phyloP scores from a whole-genome alignment of 306 rosid species.

The Styphnolobium japonicum region DNA sequence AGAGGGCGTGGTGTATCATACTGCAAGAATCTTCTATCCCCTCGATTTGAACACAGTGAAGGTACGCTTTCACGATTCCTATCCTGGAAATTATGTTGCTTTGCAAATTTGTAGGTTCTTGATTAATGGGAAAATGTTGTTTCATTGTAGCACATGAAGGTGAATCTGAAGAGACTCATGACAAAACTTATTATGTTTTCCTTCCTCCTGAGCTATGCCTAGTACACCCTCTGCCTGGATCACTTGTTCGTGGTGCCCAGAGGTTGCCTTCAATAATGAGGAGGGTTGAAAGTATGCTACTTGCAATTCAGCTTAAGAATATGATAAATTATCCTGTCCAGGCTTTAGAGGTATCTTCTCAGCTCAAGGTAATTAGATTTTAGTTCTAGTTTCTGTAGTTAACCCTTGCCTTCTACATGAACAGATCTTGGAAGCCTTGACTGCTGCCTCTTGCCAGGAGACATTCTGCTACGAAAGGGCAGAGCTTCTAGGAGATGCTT shows the following conservation, averaged over 20 bases:
- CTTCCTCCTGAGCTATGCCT: conserved; percentile 96
- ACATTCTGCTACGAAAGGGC: conserved; percentile 99
- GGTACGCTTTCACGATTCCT: conserved; percentile 47
- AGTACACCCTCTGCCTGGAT: conserved; percentile 90
- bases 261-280: conserved; percentile 98
- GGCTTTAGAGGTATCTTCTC: conserved; percentile 62
- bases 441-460: conserved; percentile 99
- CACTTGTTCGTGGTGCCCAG: conserved; percentile 97
- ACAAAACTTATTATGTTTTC: conserved; percentile 90
- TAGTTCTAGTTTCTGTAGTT: conserved; percentile 18
- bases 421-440: conserved; percentile 98
- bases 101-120: conserved; percentile 1
- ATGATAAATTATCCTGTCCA: conserved; percentile 70
- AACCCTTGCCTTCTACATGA: conserved; percentile 21
- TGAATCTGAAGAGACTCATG: conserved; percentile 79
- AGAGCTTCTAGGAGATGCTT: conserved; percentile 99
- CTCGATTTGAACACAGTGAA: conserved; percentile 89
- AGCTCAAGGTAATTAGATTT: conserved; percentile 26
- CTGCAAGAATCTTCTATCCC: conserved; percentile 96
- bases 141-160: conserved; percentile 55
- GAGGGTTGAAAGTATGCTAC: conserved; percentile 98
- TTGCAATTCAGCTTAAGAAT: conserved; percentile 79
- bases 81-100: not conserved
- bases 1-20: conserved; percentile 98
- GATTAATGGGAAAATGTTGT: conserved; percentile 25